Percentiles rank a stretch among this genome's conserved stretches.
Conservation (phyloP, 2,329 filamentous ascomycete species). For the Sporothrix sp. region DNA sequence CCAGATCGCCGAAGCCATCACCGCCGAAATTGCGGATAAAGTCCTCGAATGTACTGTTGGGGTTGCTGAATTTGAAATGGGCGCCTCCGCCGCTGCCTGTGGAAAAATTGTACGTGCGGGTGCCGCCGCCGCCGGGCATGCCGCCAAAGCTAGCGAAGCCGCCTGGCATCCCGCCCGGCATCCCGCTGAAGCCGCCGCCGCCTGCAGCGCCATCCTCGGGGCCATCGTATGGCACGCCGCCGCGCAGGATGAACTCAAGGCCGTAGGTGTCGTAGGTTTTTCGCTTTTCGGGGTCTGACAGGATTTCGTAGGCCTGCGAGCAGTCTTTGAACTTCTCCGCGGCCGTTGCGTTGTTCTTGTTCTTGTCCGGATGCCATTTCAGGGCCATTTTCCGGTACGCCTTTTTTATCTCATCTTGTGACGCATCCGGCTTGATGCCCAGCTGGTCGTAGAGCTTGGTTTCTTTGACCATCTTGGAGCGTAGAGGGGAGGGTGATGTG, state of each 20-base stretch:
- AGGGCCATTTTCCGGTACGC: slow-evolving; percentile 83
- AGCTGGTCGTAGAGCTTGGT: slow-evolving; percentile 72
- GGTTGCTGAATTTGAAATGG: slow-evolving; percentile 75
- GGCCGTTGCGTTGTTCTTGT: slow-evolving; percentile 78
- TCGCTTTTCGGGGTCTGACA: slow-evolving; percentile 93
- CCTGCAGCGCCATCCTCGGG: slow-evolving; percentile 9
- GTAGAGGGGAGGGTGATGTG: neutral
- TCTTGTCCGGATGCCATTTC: slow-evolving; percentile 96
- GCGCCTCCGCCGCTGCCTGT: slow-evolving; percentile 36
- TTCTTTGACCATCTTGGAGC: slow-evolving; percentile 27
- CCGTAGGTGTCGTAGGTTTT: slow-evolving; percentile 93
- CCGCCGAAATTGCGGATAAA: slow-evolving; percentile 57
- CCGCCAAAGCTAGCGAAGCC: slow-evolving; percentile 23
- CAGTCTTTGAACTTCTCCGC: slow-evolving; percentile 96
- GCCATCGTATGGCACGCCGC: slow-evolving; percentile 58
- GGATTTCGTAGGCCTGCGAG: slow-evolving; percentile 94
- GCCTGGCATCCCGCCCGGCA: slow-evolving; percentile 45
- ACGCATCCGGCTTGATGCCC: slow-evolving; percentile 65
- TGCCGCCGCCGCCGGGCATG: slow-evolving; percentile 45
- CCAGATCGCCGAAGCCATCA: slow-evolving; percentile 35
- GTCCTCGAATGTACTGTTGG: slow-evolving; percentile 75
- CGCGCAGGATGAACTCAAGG: slow-evolving; percentile 81
- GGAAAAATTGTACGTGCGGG: slow-evolving; percentile 56
- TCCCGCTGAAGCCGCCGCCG: slow-evolving; percentile 44
- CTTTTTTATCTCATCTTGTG: slow-evolving; percentile 95